Base-by-base conservation (phyloP, 768 basidiomycete genomes). In the Russula earlei region DNA sequence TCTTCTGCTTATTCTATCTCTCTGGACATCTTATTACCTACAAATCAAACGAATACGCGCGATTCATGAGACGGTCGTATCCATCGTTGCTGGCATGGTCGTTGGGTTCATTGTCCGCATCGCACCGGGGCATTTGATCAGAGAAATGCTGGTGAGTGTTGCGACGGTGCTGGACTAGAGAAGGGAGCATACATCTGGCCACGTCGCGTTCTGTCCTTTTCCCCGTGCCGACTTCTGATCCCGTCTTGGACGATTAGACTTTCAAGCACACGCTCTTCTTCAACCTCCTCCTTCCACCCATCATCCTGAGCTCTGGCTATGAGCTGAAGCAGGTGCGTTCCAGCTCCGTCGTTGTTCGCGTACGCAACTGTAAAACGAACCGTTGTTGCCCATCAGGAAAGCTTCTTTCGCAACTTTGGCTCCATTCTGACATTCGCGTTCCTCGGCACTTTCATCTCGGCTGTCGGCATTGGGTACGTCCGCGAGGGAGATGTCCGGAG, bases 191-290 rank as follows among this genome's bases (percentile, higher is more conserved):
- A 15, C 29, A 31, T 43, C 20, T 40, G 44, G 31, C 42, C 45
- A 43, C 27, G 44, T 57, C 29, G 43, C 31, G 31, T 45, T 34
- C 34, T 15, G 34, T n/a, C 24, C 22, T 24, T 42, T 33, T 12
- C 27, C 43, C 15, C 11, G 19, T 24, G 33, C 17, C 27, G 20
- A 31, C 15, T 49, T 20, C 52, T 49, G n/a, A 59, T 36, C 40
- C 37, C 49, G 4, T n/a, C 19, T 5, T 34, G 62, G 3, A n/a
- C n/a, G n/a, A n/a, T n/a, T 65, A 95, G 93, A 93, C 90, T 9
- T 95, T 95, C 78, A 91, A 89, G 68, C 91, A 95, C 67, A 97
- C 95, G 3, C 76, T 98, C 48, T 95, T 99, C 76, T 96, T 98
- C 77, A 98, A 99, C 70, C 77, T 98, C 20, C 76, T 99, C n/a